Evolutionary conservation across 345 rosid species (phyloP), one percentile per base, ranked within the genome.

Genomic region (Alliaria petiolata): DNA sequence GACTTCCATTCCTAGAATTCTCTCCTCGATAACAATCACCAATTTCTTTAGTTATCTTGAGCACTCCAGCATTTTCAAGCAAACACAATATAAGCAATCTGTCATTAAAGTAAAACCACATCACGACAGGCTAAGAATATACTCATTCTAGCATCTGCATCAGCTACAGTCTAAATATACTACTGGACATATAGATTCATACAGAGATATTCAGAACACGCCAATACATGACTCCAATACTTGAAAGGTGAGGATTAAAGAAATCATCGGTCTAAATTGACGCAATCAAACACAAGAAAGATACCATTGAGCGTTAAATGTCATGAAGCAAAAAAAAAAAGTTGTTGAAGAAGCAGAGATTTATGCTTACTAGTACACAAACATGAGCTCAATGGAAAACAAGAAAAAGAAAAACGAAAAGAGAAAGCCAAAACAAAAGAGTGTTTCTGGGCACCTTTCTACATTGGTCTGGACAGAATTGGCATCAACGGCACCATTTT

Each of bases 11-110:
- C 46, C 25, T 35, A 56, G 68, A 66, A 71, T 62, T 72, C n/a
- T 77, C 79, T 66, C 60, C 58, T 40, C 36, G 70, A 67, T 43
- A 52, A 54, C 59, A 49, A 75, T 64, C 52, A 31, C 76, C 70
- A 78, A 95, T 74, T 75, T 88, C 86, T 79, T 77, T 75, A 39
- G 86, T 87, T 50, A 91, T 85, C 78, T 62, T 76, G 68, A 78
- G 81, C 72, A 89, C 83, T 56, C 97, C 95, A 22, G 64, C 78
- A 74, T 83, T 85, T 81, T 95, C 96, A 85, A 89, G 83, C 84
- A 91, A 88, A 84, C 82, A 82, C 62, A 85, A 76, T 61, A 84
- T 76, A 51, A 91, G 90, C 77, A 95, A 87, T 78, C 99, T 93
- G 92, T 67, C 72, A 81, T 72, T 38, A 38, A 38, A 20, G 59